Evolutionary conservation across 805 yeast genomes (phyloP).

Genomic region (Jamesozyma gamospora): DNA sequence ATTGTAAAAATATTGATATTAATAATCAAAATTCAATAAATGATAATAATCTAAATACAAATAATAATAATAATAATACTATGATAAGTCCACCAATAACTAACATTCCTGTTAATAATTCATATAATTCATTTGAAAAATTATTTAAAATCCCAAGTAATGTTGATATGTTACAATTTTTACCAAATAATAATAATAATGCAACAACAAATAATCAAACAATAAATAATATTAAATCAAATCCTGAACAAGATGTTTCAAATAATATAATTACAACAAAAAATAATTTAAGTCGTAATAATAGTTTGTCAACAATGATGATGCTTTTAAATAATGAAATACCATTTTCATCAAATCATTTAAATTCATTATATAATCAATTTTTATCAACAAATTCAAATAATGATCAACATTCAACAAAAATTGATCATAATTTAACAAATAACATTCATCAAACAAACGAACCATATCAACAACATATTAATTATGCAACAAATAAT

Average conservation of each 20-base stretch:
- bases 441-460: background rate
- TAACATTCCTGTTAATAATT: conserved; percentile 1
- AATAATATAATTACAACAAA: background rate
- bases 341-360: conserved; percentile 6
- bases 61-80: background rate
- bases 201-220: background rate
- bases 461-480: too few relatives aligned
- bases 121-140: conserved; percentile 10
- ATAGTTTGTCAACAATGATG: conserved; percentile 7
- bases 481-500: background rate
- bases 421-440: too few relatives aligned
- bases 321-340: conserved; percentile 8
- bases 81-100: background rate
- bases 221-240: background rate
- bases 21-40: background rate
- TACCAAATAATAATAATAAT: background rate
- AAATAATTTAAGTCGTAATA: background rate
- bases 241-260: background rate
- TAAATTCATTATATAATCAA: conserved; percentile 1
- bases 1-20: background rate
- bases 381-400: background rate
- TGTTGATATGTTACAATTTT: conserved; percentile 10
- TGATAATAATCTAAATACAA: background rate
- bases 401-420: background rate
- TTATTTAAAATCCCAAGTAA: conserved; percentile 21